Base-by-base conservation (phyloP, 2,329 filamentous ascomycete species). In the Moelleriella libera region DNA sequence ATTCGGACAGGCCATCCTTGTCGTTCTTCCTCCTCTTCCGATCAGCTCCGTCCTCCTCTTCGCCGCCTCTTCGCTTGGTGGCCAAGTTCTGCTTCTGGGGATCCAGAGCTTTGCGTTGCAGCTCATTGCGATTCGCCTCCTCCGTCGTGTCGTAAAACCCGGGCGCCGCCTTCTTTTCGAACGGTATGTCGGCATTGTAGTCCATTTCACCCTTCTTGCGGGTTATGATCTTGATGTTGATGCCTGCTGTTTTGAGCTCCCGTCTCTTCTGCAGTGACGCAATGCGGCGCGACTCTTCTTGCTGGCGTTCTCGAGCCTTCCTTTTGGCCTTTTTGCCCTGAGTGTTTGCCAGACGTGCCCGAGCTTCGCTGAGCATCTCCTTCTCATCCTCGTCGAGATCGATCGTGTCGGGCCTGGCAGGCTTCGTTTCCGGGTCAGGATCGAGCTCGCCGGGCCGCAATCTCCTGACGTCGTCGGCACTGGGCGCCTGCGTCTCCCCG, bases 331-430 rank as follows among this genome's bases (percentile, higher is more conserved):
- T 98, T 69, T 98, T 98, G 62, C 92, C 92, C 67, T 97, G 92
- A 9, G 92, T 97, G 60, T 98, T 98, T 53, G 92, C 92, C 53
- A 98, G 71, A 68, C 92, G 88, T 48, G 92, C 92, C 61, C 92
- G 86, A 55, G 92, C 92, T 69, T 98, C 92, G 62, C 89, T 96
- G 59, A 98, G 68, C 92, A 98, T 98, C 67, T 98, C 92, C 71
- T 98, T 97, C 67, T 98, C 92, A 61, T 98, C 92, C 63, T 98
- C 92, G 62, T 98, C 92, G 58, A 98, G 80, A 66, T 98, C 92
- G 62, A 98, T 92, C 5, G 92, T 96, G 64, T 98, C 92, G 40
- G 92, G 92, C 50, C 89, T 78, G 37, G 92, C 92, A 48, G 92
- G 92, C 64, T 96, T 96, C 56, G 85, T 92, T 67, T 98, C 92